Conservation (phyloP, 495 filamentous ascomycete species). For the Cenococcum geophilum region DNA sequence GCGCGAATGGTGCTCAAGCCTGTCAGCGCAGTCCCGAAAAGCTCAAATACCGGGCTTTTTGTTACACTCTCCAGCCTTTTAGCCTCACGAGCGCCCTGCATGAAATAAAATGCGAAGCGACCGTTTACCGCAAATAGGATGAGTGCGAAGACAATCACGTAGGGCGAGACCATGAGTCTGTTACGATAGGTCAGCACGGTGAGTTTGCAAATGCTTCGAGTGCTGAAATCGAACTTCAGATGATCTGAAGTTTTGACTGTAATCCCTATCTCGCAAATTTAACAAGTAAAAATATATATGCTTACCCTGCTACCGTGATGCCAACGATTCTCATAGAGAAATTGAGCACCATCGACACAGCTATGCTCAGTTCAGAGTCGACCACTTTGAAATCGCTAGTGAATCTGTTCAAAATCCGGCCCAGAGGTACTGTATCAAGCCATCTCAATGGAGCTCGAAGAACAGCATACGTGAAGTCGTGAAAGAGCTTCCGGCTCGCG, state of each 20-base stretch:
- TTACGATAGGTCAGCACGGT: background rate
- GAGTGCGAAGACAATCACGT: constrained; percentile 52
- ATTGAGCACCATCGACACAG: constrained; percentile 3
- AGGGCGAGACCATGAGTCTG: constrained; percentile 53
- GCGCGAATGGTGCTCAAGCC: constrained; percentile 72
- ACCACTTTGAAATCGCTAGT: constrained; percentile 64
- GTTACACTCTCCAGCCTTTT: constrained; percentile 69
- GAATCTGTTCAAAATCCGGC: constrained; percentile 73
- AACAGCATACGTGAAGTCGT: constrained; percentile 56
- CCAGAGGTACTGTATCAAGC: constrained; percentile 75
- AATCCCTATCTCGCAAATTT: background rate
- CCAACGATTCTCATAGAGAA: constrained; percentile 22
- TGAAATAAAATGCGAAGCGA: constrained; percentile 53
- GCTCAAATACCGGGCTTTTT: constrained; percentile 72
- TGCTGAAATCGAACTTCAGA: background rate
- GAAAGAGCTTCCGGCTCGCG: constrained; percentile 61
- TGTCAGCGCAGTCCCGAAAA: constrained; percentile 61
- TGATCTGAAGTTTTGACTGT: background rate
- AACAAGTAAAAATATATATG: constrained; percentile 1
- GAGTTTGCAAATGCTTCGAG: too few species aligned
- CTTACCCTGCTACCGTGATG: constrained; percentile 50
- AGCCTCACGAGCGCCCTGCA: constrained; percentile 64
- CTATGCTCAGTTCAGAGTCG: constrained; percentile 3
- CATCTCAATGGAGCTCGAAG: constrained; percentile 66
- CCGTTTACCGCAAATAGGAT: constrained; percentile 52